Conservation (phyloP, 2,329 filamentous ascomycete genomes). For the Alternaria sp. region DNA sequence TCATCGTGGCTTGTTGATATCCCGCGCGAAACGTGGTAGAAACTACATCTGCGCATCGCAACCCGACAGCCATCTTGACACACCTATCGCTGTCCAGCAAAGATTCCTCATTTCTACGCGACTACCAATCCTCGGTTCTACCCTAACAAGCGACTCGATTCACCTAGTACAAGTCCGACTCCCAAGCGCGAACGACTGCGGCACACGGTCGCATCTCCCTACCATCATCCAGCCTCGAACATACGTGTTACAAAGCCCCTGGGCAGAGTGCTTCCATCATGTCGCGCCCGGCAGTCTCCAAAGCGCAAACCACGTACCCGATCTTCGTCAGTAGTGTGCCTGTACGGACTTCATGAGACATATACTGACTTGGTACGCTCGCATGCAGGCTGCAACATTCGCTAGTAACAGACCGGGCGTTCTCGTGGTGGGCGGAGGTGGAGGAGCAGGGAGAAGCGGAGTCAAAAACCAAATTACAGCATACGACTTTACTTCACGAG, state of each 20-base stretch:
- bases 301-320: slow-evolving; percentile 33
- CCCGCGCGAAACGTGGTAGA: slow-evolving; percentile 30
- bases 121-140: neutral
- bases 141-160: neutral
- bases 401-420: slow-evolving; percentile 77
- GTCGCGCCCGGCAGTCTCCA: slow-evolving; percentile 45
- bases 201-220: neutral
- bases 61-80: slow-evolving; percentile 7
- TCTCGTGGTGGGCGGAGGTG: slow-evolving; percentile 84
- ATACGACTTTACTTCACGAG: slow-evolving; percentile 74
- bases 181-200: slow-evolving; percentile 7
- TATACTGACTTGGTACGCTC: neutral
- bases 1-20: slow-evolving; percentile 14
- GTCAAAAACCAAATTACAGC: slow-evolving; percentile 83
- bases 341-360: neutral
- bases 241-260: neutral
- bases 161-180: slow-evolving; percentile 1
- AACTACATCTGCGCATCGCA: slow-evolving; percentile 9
- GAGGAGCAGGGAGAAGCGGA: slow-evolving; percentile 67
- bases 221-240: neutral
- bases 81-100: neutral
- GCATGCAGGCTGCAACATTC: slow-evolving; percentile 72
- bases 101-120: slow-evolving; percentile 5
- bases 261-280: slow-evolving; percentile 21
- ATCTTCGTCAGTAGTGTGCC: neutral